These are phyloP conservation scores for Coemansia sp. DNA, from an alignment of 192 early-diverging fungal genomes.

Conservation along the genomic window DNA sequence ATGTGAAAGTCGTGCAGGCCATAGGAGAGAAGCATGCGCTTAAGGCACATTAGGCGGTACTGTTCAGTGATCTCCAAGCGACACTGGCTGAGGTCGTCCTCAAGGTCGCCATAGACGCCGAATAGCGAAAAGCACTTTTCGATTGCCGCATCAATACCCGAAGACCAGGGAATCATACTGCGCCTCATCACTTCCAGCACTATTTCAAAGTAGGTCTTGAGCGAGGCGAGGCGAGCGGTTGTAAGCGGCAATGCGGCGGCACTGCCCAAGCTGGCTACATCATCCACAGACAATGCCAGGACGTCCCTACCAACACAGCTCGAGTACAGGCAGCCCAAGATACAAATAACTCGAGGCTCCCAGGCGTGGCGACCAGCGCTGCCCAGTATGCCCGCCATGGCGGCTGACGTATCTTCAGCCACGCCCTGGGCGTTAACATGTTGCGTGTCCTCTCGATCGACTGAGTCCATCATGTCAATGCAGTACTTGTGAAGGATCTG, in stretches of 20 bases:
- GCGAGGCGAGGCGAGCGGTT: conserved; percentile 13
- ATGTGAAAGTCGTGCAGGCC: conserved; percentile 62
- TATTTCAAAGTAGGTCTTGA: conserved; percentile 36
- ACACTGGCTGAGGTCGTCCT: conserved; percentile 22
- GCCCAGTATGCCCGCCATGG: not conserved
- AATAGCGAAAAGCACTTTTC: conserved; percentile 10
- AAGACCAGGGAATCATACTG: conserved; percentile 66
- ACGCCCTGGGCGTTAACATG: not conserved
- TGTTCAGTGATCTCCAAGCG: conserved; percentile 60
- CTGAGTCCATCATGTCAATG: conserved; percentile 58
- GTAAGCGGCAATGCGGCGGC: conserved; percentile 20
- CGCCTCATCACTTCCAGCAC: conserved; percentile 66
- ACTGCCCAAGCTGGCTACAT: not conserved
- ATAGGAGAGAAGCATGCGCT: conserved; percentile 61
- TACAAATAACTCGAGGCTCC: conserved; percentile 62
- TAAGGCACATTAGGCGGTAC: conserved; percentile 64
- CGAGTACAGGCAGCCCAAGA: conserved; percentile 50
- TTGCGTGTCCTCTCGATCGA: conserved; percentile 10
- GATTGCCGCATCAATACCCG: conserved; percentile 52
- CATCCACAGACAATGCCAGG: not conserved
- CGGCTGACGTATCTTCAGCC: not conserved
- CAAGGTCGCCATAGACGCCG: conserved; percentile 6
- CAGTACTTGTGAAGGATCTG: conserved; percentile 60
- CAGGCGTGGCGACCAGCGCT: conserved; percentile 30
- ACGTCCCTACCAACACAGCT: conserved; percentile 10